Base-by-base conservation (phyloP, 768 basidiomycete genomes). In the Lactarius hengduanensis region DNA sequence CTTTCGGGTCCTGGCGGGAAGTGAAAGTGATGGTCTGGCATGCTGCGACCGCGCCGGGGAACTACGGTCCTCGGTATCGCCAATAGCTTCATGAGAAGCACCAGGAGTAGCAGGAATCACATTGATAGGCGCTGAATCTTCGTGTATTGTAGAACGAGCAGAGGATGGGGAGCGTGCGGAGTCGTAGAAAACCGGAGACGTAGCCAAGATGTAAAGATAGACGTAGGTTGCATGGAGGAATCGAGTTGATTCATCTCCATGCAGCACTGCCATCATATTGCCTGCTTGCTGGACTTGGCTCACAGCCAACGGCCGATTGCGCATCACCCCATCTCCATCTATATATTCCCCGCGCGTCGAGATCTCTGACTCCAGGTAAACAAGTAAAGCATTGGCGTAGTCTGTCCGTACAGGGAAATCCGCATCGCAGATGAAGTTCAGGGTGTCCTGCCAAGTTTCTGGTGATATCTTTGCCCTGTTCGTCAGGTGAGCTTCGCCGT, bases 371-470 rank as follows among this genome's bases (percentile, higher is more conserved):
- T 83, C 79, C 67, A 96, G 77, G 77, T 94, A 97, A 57, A 87
- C 85, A 3, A 90, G 77, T n/a, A 97, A 76, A 4, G 87, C 85
- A 43, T 82, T 78, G 0, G 87, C 83, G 73, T 94, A 96, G 69
- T 92, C 90, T 15, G 85, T 83, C 63, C 95, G 86, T 26, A 96
- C 86, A n/a, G 84, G 78, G 71, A 84, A 88, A 64, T 92, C 88
- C 15, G 78, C 75, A 73, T 96, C 93, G 73, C 93, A 96, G 4
- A 96, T 77, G 32, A 97, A 80, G 57, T 88, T 89, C 54, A 96
- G 76, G 2, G 92, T 95, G 67, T 96, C 94, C 74, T 94, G 92
- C 94, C 94, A 96, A 40, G 90, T 84, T 73, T 94, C 93, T 34
- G 90, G 88, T 3, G 89, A 81, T 38, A 97, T 83, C 67, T 82